Conservation (phyloP, 225 moss, liverwort and hornwort species). For the Asterella californica region DNA sequence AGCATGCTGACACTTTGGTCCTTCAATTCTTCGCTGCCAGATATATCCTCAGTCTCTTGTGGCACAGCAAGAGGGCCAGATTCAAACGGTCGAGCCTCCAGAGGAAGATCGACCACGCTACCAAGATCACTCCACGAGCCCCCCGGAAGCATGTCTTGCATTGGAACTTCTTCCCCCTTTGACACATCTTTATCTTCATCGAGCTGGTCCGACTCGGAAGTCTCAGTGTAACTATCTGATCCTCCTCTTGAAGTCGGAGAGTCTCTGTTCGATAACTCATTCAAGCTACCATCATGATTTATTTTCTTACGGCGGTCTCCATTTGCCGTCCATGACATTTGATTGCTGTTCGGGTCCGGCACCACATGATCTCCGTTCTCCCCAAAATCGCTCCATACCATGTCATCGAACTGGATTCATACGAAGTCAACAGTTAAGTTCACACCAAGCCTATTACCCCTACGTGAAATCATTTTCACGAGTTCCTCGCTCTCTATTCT, state of each 20-base stretch:
- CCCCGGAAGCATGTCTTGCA: constrained; percentile 12
- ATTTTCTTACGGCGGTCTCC: constrained; percentile 35
- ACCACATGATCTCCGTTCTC: constrained; percentile 39
- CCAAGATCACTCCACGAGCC: constrained; percentile 28
- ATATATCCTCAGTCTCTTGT: constrained; percentile 18
- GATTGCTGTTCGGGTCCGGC: constrained; percentile 24
- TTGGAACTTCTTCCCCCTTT: constrained; percentile 6
- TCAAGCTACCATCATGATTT: constrained; percentile 21
- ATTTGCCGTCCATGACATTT: constrained; percentile 29
- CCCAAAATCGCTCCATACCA: constrained; percentile 50
- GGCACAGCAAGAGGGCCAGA: constrained; percentile 17
- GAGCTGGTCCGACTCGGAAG: constrained; percentile 11
- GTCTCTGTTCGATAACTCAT: constrained; percentile 17
- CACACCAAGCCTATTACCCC: neutral
- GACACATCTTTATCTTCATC: constrained; percentile 25
- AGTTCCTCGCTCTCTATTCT: neutral
- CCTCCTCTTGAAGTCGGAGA: constrained; percentile 14
- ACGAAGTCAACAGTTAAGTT: neutral
- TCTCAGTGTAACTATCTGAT: constrained; percentile 24
- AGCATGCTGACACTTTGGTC: constrained; percentile 12
- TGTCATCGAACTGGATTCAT: constrained; percentile 44
- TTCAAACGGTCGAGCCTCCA: constrained; percentile 26
- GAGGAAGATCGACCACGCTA: constrained; percentile 24
- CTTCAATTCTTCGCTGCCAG: constrained; percentile 9
- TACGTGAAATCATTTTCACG: neutral